Base-by-base conservation (phyloP, 169 alveolate genomes). In the Babesia bovis region DNA sequence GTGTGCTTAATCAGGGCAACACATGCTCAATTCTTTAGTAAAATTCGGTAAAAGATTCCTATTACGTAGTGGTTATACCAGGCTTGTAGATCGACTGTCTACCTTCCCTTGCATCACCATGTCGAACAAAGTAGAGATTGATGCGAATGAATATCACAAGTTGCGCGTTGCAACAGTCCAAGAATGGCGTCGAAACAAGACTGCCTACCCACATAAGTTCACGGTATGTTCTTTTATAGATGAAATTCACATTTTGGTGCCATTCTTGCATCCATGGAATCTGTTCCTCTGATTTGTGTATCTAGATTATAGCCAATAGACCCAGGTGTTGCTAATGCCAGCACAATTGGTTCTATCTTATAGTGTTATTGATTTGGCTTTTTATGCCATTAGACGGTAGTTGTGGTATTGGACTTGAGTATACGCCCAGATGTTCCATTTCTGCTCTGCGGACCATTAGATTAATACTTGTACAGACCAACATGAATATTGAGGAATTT, bases 401-500 rank as follows among this genome's bases (percentile, higher is more conserved):
- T n/a, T n/a, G n/a, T n/a, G n/a, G n/a, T n/a, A n/a, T n/a, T n/a
- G n/a, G n/a, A n/a, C n/a, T n/a, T n/a, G n/a, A n/a, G n/a, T n/a
- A n/a, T n/a, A n/a, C n/a, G n/a, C n/a, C n/a, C n/a, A n/a, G n/a
- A n/a, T n/a, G n/a, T n/a, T n/a, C n/a, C n/a, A n/a, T n/a, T n/a
- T n/a, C n/a, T n/a, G n/a, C n/a, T n/a, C n/a, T n/a, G n/a, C n/a
- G n/a, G n/a, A n/a, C n/a, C n/a, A n/a, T n/a, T n/a, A n/a, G n/a
- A n/a, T n/a, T n/a, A n/a, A n/a, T n/a, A n/a, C n/a, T n/a, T n/a
- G 17, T 35, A 33, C 69, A 78, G 61, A 90, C 95, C 36, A 87
- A 95, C 21, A 91, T 92, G 69, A 89, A 89, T 23, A 72, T 97
- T 15, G 94, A 94, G 38, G 93, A 94, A 36, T 94, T 90, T 77